Conservation (phyloP, 2,329 filamentous ascomycete species). For the Juglanconis juglandina region DNA sequence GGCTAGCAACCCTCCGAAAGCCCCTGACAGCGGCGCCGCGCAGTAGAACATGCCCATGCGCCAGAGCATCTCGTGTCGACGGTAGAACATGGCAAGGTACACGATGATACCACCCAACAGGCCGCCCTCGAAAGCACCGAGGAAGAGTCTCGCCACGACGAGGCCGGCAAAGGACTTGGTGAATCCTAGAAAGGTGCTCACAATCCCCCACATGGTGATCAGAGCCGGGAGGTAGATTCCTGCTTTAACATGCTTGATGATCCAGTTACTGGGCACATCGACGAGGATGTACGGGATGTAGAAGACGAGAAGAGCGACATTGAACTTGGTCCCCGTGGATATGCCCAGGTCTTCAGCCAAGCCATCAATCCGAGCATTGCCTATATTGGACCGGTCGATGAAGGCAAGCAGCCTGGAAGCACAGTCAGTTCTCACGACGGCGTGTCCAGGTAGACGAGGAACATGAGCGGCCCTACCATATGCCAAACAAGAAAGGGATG, state of each 20-base stretch:
- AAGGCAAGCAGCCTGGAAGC: slow-evolving; percentile 47
- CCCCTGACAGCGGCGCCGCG: slow-evolving; percentile 65
- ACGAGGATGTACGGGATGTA: slow-evolving; percentile 68
- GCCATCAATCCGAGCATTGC: slow-evolving; percentile 48
- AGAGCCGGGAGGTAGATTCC: slow-evolving; percentile 63
- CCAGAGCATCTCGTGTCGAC: slow-evolving; percentile 57
- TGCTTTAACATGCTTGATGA: slow-evolving; percentile 62
- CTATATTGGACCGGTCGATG: slow-evolving; percentile 50
- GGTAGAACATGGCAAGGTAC: slow-evolving; percentile 51
- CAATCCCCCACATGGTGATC: slow-evolving; percentile 46
- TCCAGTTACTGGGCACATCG: slow-evolving; percentile 61
- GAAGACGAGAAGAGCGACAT: slow-evolving; percentile 58
- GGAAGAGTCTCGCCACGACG: slow-evolving; percentile 35
- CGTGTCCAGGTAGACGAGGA: not conserved
- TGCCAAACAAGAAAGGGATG: slow-evolving; percentile 25
- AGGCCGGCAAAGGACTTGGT: slow-evolving; percentile 23
- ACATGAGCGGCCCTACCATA: slow-evolving; percentile 19
- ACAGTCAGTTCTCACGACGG: not conserved
- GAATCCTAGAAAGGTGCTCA: slow-evolving; percentile 25
- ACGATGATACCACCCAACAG: slow-evolving; percentile 54
- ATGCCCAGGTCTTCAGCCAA: slow-evolving; percentile 39
- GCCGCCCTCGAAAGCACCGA: slow-evolving; percentile 56
- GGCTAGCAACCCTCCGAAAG: slow-evolving; percentile 60
- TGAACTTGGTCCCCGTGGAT: slow-evolving; percentile 54
- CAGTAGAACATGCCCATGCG: slow-evolving; percentile 60